phyloP scores from a whole-genome alignment of 1,139 yeast genomes.

The Casaregolazyma lundiana region DNA sequence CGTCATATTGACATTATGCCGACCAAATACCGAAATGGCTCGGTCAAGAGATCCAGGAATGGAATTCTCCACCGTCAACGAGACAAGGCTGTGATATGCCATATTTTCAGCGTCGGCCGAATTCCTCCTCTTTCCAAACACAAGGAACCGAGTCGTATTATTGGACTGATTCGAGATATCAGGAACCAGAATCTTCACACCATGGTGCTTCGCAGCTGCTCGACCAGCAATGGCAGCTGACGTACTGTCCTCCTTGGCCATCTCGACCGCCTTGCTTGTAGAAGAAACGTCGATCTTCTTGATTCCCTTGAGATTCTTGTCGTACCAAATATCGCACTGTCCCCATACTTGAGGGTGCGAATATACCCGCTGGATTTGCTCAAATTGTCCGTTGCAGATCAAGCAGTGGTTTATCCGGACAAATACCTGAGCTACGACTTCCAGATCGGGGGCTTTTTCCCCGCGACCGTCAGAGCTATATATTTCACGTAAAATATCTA shows the following conservation, averaged over 20 bases:
- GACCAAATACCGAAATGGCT: conserved; percentile 57
- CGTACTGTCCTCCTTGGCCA: conserved; percentile 40
- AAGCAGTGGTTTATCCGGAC: conserved; percentile 81
- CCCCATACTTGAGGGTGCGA: conserved; percentile 99
- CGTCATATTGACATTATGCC: conserved; percentile 57
- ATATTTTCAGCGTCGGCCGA: conserved; percentile 12
- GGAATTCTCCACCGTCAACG: conserved; percentile 63
- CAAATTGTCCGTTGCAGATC: conserved; percentile 41
- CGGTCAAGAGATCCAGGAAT: conserved; percentile 73
- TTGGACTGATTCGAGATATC: conserved; percentile 63
- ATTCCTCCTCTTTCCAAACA: conserved; percentile 42
- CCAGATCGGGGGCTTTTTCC: not conserved
- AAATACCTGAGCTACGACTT: conserved; percentile 67
- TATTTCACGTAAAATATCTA: conserved; percentile 72
- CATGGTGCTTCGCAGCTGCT: conserved; percentile 61
- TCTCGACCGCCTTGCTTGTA: conserved; percentile 79
- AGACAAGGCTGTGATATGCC: conserved; percentile 49
- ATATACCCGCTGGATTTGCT: conserved; percentile 53
- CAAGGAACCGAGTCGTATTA: conserved; percentile 82
- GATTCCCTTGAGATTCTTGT: conserved; percentile 29
- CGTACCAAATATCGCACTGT: conserved; percentile 60
- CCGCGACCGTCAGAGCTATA: conserved; percentile 26
- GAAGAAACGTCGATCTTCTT: conserved; percentile 58
- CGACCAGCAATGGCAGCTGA: conserved; percentile 56
- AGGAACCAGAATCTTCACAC: conserved; percentile 49